Evolutionary conservation across 139 green algal species (phyloP), one percentile per base, ranked within the genome.

Genomic region (Chlorella sp.): DNA sequence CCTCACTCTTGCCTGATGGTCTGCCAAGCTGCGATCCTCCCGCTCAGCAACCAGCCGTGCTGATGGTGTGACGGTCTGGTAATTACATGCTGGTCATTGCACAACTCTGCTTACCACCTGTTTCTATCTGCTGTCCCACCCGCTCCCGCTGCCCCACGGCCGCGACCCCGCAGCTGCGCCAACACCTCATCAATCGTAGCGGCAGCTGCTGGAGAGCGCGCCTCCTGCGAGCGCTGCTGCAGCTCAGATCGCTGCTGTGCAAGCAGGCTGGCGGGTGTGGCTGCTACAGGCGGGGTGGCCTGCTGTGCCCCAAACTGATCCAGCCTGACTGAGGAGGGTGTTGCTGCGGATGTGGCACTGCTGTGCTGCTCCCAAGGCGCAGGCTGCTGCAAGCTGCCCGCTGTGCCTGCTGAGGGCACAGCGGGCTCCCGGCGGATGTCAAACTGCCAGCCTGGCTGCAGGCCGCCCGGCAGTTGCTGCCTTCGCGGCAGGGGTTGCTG

Each of bases 111-210:
- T 21, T 60, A 60, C 51, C 51, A 15, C 51, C 51, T 15, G 51
- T 51, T 51, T 9, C 44, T 51, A 9, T 9, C 44, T 51, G 44
- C 44, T 51, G 44, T 9, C 44, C 44, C 44, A 9, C 44, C 9
- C 44, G 51, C 51, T 60, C 51, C 51, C 51, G 51, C 51, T 15
- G 51, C 12, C 51, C 51, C 15, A 21, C 51, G 51, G 11, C 51
- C 15, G 13, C 51, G 12, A 15, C 51, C 51, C n/a, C 47, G 44
- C 26, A 82, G 76, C 76, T 68, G 65, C 36, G 21, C 34, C 25
- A 82, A 6, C 0, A 82, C 76, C 36, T 82, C 76, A 7, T 82
- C 76, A 25, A 82, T 82, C 21, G 76, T 82, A 4, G 76, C 76
- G 5, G 76, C 76, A 4, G 39, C 74, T 15, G 55, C 32, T 3